Evolutionary conservation across 306 rosid genomes (phyloP).

Genomic region (Cucurbita pepo): DNA sequence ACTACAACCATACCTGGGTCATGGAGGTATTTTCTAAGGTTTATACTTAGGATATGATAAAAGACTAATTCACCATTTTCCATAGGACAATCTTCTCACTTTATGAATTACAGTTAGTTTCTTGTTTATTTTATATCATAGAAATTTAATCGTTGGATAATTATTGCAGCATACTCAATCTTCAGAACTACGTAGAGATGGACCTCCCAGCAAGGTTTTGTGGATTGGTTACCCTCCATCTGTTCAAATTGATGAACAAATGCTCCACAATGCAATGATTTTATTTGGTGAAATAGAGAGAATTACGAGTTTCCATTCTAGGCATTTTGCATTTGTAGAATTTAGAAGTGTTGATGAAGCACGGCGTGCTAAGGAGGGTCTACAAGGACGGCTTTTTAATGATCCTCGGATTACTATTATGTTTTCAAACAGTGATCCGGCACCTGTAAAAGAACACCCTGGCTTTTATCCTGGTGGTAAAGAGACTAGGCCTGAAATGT

Average conservation of each 20-base stretch:
- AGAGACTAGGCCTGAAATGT: conserved; percentile 58
- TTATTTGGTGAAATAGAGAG: conserved; percentile 96
- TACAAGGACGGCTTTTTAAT: conserved; percentile 92
- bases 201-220: conserved; percentile 61
- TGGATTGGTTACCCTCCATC: conserved; percentile 91
- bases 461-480: conserved; percentile 38
- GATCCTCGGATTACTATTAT: conserved; percentile 84
- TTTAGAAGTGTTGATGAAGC: conserved; percentile 98
- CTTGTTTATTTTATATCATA: not conserved
- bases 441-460: conserved; percentile 57
- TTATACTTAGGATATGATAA: not conserved
- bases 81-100: not conserved
- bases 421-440: conserved; percentile 70
- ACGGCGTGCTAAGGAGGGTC: conserved; percentile 96
- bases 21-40: not conserved
- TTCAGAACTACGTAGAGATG: conserved; percentile 42
- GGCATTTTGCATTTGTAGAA: conserved; percentile 79
- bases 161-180: conserved; percentile 50
- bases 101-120: not conserved
- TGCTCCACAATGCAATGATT: conserved; percentile 99
- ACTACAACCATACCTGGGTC: not conserved
- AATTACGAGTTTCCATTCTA: conserved; percentile 78
- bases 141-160: not conserved
- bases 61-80: not conserved
- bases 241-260: conserved; percentile 91